Evolutionary conservation across 2,329 filamentous ascomycete genomes (phyloP).

Genomic region (Fusarium marasasianum): DNA sequence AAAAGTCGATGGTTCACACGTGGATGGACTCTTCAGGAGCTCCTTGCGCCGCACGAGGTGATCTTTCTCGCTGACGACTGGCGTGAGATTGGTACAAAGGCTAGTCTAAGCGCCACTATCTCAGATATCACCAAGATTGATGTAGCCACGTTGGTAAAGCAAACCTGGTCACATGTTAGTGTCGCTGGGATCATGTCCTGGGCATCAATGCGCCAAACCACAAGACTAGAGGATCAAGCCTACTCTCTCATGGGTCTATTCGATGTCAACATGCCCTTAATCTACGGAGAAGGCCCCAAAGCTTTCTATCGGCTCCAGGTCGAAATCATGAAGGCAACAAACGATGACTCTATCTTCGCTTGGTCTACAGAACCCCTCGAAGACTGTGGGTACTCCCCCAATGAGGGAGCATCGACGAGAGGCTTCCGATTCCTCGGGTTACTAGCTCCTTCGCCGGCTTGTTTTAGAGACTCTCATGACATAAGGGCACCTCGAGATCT

Average conservation of each 20-base stretch:
- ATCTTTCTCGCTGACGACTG: background rate
- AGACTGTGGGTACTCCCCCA: background rate
- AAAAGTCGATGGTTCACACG: slow-evolving; percentile 12
- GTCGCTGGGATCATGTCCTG: slow-evolving; percentile 16
- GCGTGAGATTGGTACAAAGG: slow-evolving; percentile 2
- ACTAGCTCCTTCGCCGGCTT: background rate
- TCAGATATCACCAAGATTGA: slow-evolving; percentile 9
- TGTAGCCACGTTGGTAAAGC: background rate
- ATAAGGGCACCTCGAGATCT: background rate
- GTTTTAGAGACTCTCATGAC: slow-evolving; percentile 8
- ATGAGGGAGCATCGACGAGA: background rate
- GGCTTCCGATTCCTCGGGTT: background rate
- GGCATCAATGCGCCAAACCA: slow-evolving; percentile 9
- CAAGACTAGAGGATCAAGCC: slow-evolving; percentile 11
- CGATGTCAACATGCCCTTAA: slow-evolving; percentile 18
- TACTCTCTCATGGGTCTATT: slow-evolving; percentile 14
- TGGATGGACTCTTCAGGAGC: slow-evolving; percentile 10
- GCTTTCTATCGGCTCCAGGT: slow-evolving; percentile 14
- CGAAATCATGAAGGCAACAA: slow-evolving; percentile 19
- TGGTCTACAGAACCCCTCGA: slow-evolving; percentile 18
- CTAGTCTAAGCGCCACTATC: background rate
- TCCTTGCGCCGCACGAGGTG: slow-evolving; percentile 12
- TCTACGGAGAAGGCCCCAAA: slow-evolving; percentile 11
- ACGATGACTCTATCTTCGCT: slow-evolving; percentile 6
- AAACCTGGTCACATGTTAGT: slow-evolving; percentile 7